These are phyloP conservation scores for Blastobotrys terrestris DNA, from an alignment of 805 yeast genomes.

Conservation along the genomic window DNA sequence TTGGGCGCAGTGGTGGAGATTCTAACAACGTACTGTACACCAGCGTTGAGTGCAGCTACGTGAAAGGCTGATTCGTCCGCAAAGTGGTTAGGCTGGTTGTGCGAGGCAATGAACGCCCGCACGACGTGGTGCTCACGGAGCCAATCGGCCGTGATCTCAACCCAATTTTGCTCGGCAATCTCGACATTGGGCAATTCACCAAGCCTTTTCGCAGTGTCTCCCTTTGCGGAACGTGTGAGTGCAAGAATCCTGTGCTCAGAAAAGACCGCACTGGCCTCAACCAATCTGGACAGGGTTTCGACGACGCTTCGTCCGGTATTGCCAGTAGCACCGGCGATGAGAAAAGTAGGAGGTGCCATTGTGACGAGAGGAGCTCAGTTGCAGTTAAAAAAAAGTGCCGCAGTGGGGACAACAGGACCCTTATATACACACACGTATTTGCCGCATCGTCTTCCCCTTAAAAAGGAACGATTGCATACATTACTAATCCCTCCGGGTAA, in stretches of 20 bases:
- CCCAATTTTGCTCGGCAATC: slow-evolving; percentile 1
- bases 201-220: not conserved
- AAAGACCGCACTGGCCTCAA: not conserved
- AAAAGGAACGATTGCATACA: too few species aligned
- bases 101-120: not conserved
- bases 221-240: not conserved
- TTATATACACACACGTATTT: too few species aligned
- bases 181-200: not conserved
- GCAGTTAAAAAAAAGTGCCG: too few species aligned
- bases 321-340: slow-evolving; percentile 1
- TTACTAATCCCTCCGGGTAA: too few species aligned
- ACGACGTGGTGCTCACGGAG: not conserved
- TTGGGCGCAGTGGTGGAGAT: not conserved
- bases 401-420: too few species aligned
- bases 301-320: not conserved
- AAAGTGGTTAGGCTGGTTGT: not conserved
- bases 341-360: slow-evolving; percentile 1
- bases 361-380: too few species aligned
- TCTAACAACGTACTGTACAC: not conserved
- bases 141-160: slow-evolving; percentile 1
- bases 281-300: not conserved
- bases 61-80: not conserved
- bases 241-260: not conserved
- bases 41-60: not conserved
- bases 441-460: too few species aligned